Evolutionary conservation across 805 yeast genomes (phyloP), one percentile per base, ranked within the genome.

Genomic region (Cyberlindnera xylosilytica): DNA sequence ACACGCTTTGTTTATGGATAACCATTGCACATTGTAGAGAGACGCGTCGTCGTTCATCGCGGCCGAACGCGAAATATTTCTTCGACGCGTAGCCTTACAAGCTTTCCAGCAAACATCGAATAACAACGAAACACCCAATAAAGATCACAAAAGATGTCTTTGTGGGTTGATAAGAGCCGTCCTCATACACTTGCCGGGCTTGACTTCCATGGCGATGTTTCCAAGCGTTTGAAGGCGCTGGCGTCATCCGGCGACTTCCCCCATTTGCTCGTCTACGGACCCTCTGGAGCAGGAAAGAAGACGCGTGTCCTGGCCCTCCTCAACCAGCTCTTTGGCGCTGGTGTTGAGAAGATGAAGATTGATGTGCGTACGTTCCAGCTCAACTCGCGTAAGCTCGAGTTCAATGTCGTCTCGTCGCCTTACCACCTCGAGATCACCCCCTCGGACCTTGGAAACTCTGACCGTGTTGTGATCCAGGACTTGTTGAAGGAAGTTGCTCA

Each of bases 241-340:
- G 77, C 83, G 0, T 62, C 74, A 0, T 75, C 87, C 2, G 90
- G 89, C 0, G 97, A 93, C 61, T 82, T 93, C 57, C 99, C 99
- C 2, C 99, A 93, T 67, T 64, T 93, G 36, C 68, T 93, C 20
- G 77, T 93, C 3, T 91, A 91, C 60, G 99, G 99, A 0, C 98
- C 99, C 1, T 80, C 89, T 28, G 99, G 99, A 4, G 87, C 95
- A 13, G 99, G 99, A 45, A 93, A 93, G 61, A 95, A 93, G 69
- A 93, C 99, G 9, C 76, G 99, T 50, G 85, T 89, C 7, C 74
- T 88, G 63, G 80, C 95, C 6, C 73, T 95, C 2, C 65, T 93
- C 40, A 73, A 79, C 42, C 87, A 87, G 52, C 72, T 93, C 27
- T 93, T 83, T 57, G 98, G 98, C 0, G 63, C 84, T 3, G 84